A percentile compares a stretch with the other conserved stretches of the same genome.
phyloP scores from a whole-genome alignment of 352 stramenopile species.

The Phytophthora hibernalis region DNA sequence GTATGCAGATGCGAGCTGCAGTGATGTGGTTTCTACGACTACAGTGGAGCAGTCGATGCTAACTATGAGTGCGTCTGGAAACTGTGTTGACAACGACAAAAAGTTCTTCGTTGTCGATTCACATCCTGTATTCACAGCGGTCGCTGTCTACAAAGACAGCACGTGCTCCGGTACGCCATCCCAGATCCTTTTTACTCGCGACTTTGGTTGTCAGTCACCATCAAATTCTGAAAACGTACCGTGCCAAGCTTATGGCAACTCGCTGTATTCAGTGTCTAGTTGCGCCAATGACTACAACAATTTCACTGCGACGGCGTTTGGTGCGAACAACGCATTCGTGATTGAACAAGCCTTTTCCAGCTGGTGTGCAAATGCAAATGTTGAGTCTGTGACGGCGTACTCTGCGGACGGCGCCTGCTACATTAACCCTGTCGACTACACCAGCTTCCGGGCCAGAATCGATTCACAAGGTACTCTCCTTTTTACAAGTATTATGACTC shows the following conservation, averaged over 20 bases:
- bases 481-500: not conserved
- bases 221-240: not conserved
- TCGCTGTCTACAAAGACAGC: constrained; percentile 6
- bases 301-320: not conserved
- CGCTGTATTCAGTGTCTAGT: not conserved
- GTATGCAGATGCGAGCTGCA: constrained; percentile 1
- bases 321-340: not conserved
- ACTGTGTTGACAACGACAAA: not conserved
- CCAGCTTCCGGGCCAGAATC: constrained; percentile 9
- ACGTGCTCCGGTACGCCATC: constrained; percentile 13
- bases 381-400: constrained; percentile 9
- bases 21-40: not conserved
- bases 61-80: not conserved
- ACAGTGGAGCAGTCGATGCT: constrained; percentile 4
- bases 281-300: constrained; percentile 1
- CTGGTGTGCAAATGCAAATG: not conserved
- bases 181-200: constrained; percentile 4
- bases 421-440: not conserved
- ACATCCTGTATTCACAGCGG: not conserved
- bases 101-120: not conserved
- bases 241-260: not conserved
- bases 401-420: constrained; percentile 9
- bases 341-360: not conserved
- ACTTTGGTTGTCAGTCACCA: not conserved
- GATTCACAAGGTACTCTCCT: not conserved